Percentiles rank a stretch among this genome's conserved stretches.
phyloP scores from a whole-genome alignment of 768 basidiomycete species.

The Coprinopsis cinerea region DNA sequence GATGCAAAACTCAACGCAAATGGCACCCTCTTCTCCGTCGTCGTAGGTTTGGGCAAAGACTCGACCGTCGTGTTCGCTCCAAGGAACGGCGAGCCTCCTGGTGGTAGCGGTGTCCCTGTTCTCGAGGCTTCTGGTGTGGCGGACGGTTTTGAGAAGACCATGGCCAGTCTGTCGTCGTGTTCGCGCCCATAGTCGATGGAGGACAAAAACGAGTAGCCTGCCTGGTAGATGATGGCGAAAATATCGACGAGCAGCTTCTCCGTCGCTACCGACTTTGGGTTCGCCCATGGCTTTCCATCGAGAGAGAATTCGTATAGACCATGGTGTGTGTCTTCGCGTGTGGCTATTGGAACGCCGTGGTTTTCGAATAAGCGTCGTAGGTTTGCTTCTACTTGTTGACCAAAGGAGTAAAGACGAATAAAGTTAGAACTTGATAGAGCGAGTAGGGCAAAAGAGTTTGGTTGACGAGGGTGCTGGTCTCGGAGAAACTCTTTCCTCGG shows the following conservation, averaged over 20 bases:
- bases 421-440: constrained; percentile 60
- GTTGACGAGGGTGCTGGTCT: constrained; percentile 39
- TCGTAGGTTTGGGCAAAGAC: constrained; percentile 12
- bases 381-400: constrained; percentile 41
- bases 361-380: constrained; percentile 54
- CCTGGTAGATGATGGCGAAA: constrained; percentile 53
- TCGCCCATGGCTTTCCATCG: constrained; percentile 68
- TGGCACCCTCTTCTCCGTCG: constrained; percentile 34
- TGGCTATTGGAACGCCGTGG: constrained; percentile 33
- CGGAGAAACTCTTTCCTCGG: constrained; percentile 72
- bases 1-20: constrained; percentile 75
- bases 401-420: constrained; percentile 68
- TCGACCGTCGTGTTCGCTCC: constrained; percentile 21
- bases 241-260: constrained; percentile 70
- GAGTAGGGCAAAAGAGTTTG: constrained; percentile 61
- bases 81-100: constrained; percentile 25
- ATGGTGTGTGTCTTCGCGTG: constrained; percentile 49
- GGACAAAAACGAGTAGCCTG: constrained; percentile 60
- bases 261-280: constrained; percentile 55
- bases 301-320: constrained; percentile 64
- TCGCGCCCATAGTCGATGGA: constrained; percentile 75
- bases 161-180: constrained; percentile 62
- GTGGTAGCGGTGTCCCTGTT: constrained; percentile 28
- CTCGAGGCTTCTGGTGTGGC: constrained; percentile 20
- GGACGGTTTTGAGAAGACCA: constrained; percentile 59